Conservation (phyloP, 768 basidiomycete genomes). For the Myochromella boudieri region DNA sequence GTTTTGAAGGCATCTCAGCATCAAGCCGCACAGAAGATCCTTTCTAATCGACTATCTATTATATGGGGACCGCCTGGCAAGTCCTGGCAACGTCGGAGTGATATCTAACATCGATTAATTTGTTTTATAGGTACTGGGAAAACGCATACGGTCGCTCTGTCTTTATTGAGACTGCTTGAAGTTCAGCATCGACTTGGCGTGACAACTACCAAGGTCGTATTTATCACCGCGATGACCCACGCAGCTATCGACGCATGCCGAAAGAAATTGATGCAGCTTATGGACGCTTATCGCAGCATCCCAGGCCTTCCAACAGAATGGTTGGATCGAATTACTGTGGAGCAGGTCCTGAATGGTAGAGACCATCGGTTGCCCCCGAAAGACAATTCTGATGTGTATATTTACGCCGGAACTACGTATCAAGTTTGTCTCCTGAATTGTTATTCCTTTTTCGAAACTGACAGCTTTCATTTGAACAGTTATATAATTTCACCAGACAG, state of each 20-base stretch:
- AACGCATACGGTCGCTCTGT: slow-evolving; percentile 50
- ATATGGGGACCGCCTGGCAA: slow-evolving; percentile 53
- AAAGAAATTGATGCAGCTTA: slow-evolving; percentile 38
- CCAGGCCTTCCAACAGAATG: slow-evolving; percentile 36
- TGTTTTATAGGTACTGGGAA: slow-evolving; percentile 46
- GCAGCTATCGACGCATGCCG: slow-evolving; percentile 52
- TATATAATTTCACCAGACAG: slow-evolving; percentile 47
- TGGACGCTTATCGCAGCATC: slow-evolving; percentile 35
- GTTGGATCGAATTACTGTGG: slow-evolving; percentile 40
- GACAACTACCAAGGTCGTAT: slow-evolving; percentile 35
- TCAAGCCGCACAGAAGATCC: slow-evolving; percentile 39
- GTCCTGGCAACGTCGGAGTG: background rate
- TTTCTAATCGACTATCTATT: slow-evolving; percentile 43
- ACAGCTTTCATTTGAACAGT: slow-evolving; percentile 22
- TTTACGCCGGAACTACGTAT: slow-evolving; percentile 50
- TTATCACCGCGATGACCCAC: slow-evolving; percentile 53
- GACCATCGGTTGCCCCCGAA: slow-evolving; percentile 37
- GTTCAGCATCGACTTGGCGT: slow-evolving; percentile 32
- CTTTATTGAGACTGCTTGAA: slow-evolving; percentile 45
- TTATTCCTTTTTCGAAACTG: background rate
- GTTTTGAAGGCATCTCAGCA: slow-evolving; percentile 48
- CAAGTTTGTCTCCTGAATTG: slow-evolving; percentile 32
- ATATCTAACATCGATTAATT: background rate
- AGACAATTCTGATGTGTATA: slow-evolving; percentile 24
- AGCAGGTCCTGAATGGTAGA: slow-evolving; percentile 40